Percentiles rank a stretch among this genome's conserved stretches.
phyloP scores from a whole-genome alignment of 345 rosid species.

The Reutealis trisperma region DNA sequence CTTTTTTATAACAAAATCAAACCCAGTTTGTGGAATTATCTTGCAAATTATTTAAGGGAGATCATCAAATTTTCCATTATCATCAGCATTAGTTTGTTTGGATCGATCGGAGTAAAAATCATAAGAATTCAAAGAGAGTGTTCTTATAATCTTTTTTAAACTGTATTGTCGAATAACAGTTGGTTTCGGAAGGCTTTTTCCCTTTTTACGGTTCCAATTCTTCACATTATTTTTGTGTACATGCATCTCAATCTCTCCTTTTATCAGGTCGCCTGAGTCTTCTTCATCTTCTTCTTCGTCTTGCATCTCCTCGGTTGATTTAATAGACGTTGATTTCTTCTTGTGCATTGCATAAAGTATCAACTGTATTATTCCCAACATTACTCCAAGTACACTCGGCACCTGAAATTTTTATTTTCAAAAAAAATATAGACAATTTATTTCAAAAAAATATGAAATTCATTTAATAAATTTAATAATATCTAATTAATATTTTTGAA shows the following conservation, averaged over 20 bases:
- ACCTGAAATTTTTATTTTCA: constrained; percentile 37
- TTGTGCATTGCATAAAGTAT: constrained; percentile 45
- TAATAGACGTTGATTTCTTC: constrained; percentile 27
- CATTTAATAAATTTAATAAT: too few relatives aligned
- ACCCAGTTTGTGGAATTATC: too few relatives aligned
- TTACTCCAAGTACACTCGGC: constrained; percentile 48
- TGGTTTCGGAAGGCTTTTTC: constrained; percentile 31
- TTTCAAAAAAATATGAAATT: too few relatives aligned
- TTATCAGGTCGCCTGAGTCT: constrained; percentile 27
- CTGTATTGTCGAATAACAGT: constrained; percentile 23
- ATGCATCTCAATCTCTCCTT: constrained; percentile 29
- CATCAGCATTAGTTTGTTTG: not conserved
- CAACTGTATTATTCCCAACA: constrained; percentile 50
- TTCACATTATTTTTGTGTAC: not conserved
- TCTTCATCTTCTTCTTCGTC: not conserved
- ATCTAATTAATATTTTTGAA: too few relatives aligned
- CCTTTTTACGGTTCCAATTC: constrained; percentile 16
- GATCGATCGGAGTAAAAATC: constrained; percentile 27
- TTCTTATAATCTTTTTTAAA: constrained; percentile 27
- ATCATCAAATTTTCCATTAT: not conserved
- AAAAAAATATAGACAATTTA: too few relatives aligned
- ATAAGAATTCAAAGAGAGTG: constrained; percentile 29
- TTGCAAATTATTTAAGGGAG: too few relatives aligned
- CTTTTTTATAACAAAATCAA: too few relatives aligned
- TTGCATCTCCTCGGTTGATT: constrained; percentile 17